These are phyloP conservation scores for Colletotrichum sp. DNA, from an alignment of 2,329 filamentous ascomycete genomes.

Conservation along the genomic window DNA sequence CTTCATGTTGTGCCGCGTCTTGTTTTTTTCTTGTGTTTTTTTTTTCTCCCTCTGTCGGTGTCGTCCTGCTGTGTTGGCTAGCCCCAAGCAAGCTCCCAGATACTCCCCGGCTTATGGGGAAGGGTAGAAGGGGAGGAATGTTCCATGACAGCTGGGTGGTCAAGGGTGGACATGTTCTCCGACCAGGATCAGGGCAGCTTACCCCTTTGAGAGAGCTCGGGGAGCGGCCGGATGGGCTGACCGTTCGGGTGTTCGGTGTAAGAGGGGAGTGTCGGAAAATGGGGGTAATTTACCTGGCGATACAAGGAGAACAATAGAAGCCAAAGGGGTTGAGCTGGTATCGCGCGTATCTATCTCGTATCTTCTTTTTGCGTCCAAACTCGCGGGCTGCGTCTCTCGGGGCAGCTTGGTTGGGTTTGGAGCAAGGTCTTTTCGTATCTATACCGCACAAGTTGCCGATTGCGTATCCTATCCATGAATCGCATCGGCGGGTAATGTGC, in stretches of 20 bases:
- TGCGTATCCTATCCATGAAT: neutral
- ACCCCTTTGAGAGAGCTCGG: slow-evolving; percentile 13
- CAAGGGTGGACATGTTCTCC: neutral
- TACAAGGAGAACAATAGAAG: neutral
- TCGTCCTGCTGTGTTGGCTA: neutral
- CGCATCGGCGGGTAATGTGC: neutral
- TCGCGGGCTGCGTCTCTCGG: neutral
- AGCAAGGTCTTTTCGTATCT: neutral
- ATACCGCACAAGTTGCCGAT: neutral
- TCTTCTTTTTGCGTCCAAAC: neutral
- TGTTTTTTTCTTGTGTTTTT: too few species aligned
- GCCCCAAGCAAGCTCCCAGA: slow-evolving; percentile 15
- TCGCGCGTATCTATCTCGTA: neutral
- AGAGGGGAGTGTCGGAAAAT: neutral
- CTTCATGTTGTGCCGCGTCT: too few species aligned
- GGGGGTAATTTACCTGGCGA: neutral
- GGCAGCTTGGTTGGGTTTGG: neutral
- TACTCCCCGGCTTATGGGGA: slow-evolving; percentile 14
- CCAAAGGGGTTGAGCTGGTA: neutral
- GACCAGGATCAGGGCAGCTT: slow-evolving; percentile 2
- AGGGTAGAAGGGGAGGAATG: slow-evolving; percentile 16
- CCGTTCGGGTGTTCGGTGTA: slow-evolving; percentile 10
- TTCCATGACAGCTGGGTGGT: slow-evolving; percentile 17
- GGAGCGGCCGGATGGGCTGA: slow-evolving; percentile 2
- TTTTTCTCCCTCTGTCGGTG: neutral